A percentile compares a stretch with the other conserved stretches of the same genome.
Conservation (phyloP, 2,329 filamentous ascomycete species). For the Exophiala spinifera region DNA sequence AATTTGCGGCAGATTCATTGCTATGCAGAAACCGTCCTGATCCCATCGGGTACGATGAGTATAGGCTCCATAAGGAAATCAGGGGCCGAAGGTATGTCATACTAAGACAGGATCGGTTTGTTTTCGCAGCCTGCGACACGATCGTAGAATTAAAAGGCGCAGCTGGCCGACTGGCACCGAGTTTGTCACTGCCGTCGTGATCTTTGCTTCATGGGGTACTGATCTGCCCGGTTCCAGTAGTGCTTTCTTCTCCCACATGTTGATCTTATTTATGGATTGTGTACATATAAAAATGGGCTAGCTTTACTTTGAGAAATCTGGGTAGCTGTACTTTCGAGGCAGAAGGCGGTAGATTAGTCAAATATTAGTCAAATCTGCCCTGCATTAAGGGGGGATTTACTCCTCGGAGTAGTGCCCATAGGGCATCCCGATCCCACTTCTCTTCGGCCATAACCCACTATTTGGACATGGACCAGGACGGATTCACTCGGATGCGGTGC, state of each 20-base stretch:
- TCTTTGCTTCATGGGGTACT: background rate
- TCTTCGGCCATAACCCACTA: too few species aligned
- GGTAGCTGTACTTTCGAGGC: too few species aligned
- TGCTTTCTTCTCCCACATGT: background rate
- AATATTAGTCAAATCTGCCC: too few species aligned
- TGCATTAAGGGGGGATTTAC: too few species aligned
- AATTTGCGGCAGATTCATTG: constrained; percentile 31
- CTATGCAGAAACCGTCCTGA: constrained; percentile 33
- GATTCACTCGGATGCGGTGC: too few species aligned
- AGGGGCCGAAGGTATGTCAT: constrained; percentile 31
- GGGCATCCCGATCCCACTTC: too few species aligned
- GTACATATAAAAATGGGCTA: too few species aligned
- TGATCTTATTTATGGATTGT: too few species aligned
- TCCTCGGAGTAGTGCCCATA: too few species aligned
- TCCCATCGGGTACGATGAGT: constrained; percentile 32
- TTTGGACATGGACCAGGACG: too few species aligned
- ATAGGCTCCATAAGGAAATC: constrained; percentile 29
- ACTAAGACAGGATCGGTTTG: constrained; percentile 35
- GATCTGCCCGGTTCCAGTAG: background rate
- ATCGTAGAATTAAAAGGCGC: constrained; percentile 11
- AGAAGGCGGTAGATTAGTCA: too few species aligned
- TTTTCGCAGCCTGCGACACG: constrained; percentile 33
- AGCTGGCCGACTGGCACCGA: constrained; percentile 1
- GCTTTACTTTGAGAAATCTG: too few species aligned
- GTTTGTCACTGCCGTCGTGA: constrained; percentile 4